Percentiles rank a stretch among this genome's conserved stretches.
Evolutionary conservation across 2,329 filamentous ascomycete genomes (phyloP).

Genomic region (Lachnellula willkommii): DNA sequence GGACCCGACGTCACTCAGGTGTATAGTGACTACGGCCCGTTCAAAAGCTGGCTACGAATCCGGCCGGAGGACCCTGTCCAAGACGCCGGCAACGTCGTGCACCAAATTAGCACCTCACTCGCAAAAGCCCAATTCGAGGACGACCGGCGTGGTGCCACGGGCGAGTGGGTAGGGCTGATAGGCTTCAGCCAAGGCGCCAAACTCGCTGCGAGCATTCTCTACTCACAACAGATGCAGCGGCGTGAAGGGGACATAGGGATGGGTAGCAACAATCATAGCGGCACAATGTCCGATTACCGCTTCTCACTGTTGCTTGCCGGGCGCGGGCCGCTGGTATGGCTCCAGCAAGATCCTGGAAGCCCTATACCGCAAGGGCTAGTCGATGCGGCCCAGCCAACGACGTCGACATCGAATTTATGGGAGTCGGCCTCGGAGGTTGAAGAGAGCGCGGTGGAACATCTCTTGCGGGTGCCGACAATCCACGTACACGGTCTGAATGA

Average conservation of each 20-base stretch:
- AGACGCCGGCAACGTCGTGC: conserved; percentile 39
- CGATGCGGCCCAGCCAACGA: too few relatives aligned
- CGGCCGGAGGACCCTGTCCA: conserved; percentile 46
- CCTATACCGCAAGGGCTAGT: too few relatives aligned
- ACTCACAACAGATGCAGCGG: conserved; percentile 50
- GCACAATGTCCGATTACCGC: conserved; percentile 39
- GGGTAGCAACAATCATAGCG: background rate
- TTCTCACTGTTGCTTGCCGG: conserved; percentile 61
- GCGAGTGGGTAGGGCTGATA: conserved; percentile 55
- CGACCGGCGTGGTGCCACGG: conserved; percentile 40
- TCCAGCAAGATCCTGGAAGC: too few relatives aligned
- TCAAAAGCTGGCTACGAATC: conserved; percentile 60
- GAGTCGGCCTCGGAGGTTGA: background rate
- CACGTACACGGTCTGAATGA: conserved; percentile 64
- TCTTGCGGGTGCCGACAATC: conserved; percentile 54
- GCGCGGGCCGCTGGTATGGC: conserved; percentile 51
- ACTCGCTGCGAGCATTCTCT: conserved; percentile 53
- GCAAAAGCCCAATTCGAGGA: conserved; percentile 47
- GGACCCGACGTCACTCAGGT: conserved; percentile 59
- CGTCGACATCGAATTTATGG: background rate
- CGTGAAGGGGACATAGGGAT: background rate
- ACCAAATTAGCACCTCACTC: conserved; percentile 38
- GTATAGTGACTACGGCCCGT: conserved; percentile 62
- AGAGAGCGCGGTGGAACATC: conserved; percentile 26
- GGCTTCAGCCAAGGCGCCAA: conserved; percentile 66